Conservation (phyloP, 2,329 filamentous ascomycete species). For the Sporothrix globosa region DNA sequence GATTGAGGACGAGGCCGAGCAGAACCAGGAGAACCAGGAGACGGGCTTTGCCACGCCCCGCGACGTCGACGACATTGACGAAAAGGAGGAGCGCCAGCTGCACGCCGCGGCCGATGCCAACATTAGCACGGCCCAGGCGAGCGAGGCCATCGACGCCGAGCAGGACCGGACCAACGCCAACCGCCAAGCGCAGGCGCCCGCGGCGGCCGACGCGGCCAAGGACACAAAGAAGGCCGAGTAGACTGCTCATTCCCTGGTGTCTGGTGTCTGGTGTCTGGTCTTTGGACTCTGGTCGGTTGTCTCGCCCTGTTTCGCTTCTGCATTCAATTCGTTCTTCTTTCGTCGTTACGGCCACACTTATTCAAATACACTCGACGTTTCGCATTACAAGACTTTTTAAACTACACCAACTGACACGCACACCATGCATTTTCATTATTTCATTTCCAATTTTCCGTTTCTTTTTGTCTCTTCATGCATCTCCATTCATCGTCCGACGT, state of each 20-base stretch:
- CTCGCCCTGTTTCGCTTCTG: neutral
- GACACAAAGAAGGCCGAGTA: constrained; percentile 42
- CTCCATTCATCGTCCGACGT: constrained; percentile 7
- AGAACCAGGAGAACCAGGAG: constrained; percentile 79
- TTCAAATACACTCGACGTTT: constrained; percentile 2
- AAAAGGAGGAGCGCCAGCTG: constrained; percentile 75
- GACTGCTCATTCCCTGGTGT: neutral
- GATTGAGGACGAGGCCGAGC: constrained; percentile 94
- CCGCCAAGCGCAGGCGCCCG: constrained; percentile 47
- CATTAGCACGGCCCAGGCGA: constrained; percentile 53
- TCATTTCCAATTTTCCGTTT: constrained; percentile 13
- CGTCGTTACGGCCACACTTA: neutral
- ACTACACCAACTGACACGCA: constrained; percentile 24
- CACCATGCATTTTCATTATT: constrained; percentile 17
- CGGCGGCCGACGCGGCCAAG: constrained; percentile 50
- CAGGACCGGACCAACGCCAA: constrained; percentile 54
- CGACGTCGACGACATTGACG: constrained; percentile 90
- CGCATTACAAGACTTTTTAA: neutral
- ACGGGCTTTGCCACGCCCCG: constrained; percentile 75
- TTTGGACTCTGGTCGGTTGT: no score
- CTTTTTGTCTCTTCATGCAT: neutral
- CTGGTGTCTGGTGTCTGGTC: no score
- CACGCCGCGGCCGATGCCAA: constrained; percentile 53
- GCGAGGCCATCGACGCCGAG: constrained; percentile 61
- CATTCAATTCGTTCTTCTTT: neutral